phyloP scores from a whole-genome alignment of 78 protist species.

The Dictyostelium discoideum region dicty_2.7 NC_007088.5:5634001-5634500 shows the following conservation, averaged over 20 bases:
- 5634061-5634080: neutral
- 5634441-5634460: no score
- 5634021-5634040: slow-evolving; percentile 24
- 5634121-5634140: neutral
- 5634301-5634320: slow-evolving; percentile 67
- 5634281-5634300: slow-evolving; percentile 46
- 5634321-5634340: slow-evolving; percentile 12
- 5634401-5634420: neutral
- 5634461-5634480: neutral
- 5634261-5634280: slow-evolving; percentile 75
- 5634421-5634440: neutral
- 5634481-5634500: neutral
- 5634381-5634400: slow-evolving; percentile 35
- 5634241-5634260: slow-evolving; percentile 51
- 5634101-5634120: no score
- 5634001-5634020: slow-evolving; percentile 3
- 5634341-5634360: slow-evolving; percentile 46
- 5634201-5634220: neutral
- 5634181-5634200: slow-evolving; percentile 30
- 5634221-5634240: neutral
- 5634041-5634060: slow-evolving; percentile 2
- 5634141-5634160: slow-evolving; percentile 26
- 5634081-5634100: neutral
- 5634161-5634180: slow-evolving; percentile 8
- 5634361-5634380: slow-evolving; percentile 82